These are phyloP conservation scores for Ceriops tagal DNA, from an alignment of 345 rosid genomes.

Conservation along the genomic window DNA sequence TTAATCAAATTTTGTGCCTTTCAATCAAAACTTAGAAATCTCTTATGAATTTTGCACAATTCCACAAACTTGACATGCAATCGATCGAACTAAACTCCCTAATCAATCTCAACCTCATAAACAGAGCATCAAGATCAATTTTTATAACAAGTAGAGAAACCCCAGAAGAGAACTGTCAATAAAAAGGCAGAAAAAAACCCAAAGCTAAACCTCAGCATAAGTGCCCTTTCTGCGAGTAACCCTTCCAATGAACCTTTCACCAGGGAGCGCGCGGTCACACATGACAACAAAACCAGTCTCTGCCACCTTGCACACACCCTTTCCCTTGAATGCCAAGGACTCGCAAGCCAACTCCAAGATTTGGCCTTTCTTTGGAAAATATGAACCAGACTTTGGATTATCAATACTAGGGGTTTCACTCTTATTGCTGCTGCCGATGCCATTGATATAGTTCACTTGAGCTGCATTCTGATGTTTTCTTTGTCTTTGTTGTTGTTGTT, in stretches of 20 bases:
- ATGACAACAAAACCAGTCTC: conserved; percentile 79
- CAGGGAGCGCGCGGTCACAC: conserved; percentile 90
- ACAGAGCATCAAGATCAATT: background rate
- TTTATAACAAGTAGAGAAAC: background rate
- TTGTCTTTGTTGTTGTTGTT: conserved; percentile 9
- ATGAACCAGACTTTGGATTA: conserved; percentile 27
- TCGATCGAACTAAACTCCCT: too few species aligned
- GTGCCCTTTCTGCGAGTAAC: conserved; percentile 74
- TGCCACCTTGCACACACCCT: conserved; percentile 73
- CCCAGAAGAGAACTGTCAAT: background rate
- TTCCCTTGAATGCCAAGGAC: conserved; percentile 85
- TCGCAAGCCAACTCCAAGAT: conserved; percentile 78
- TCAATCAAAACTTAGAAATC: too few species aligned
- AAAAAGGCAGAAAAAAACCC: background rate
- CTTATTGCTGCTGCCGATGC: background rate
- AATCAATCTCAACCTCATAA: too few species aligned
- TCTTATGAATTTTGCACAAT: too few species aligned
- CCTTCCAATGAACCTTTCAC: conserved; percentile 86
- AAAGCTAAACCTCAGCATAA: conserved; percentile 67
- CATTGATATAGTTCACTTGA: conserved; percentile 5
- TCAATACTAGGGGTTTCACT: background rate
- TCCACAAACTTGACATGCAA: too few species aligned
- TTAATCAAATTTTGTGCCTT: too few species aligned
- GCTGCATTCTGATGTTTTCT: conserved; percentile 4
- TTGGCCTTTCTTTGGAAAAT: conserved; percentile 76